Percentiles rank a stretch among this genome's conserved stretches.
phyloP scores from a whole-genome alignment of 805 yeast species.

The Suhomyces emberorum region DNA sequence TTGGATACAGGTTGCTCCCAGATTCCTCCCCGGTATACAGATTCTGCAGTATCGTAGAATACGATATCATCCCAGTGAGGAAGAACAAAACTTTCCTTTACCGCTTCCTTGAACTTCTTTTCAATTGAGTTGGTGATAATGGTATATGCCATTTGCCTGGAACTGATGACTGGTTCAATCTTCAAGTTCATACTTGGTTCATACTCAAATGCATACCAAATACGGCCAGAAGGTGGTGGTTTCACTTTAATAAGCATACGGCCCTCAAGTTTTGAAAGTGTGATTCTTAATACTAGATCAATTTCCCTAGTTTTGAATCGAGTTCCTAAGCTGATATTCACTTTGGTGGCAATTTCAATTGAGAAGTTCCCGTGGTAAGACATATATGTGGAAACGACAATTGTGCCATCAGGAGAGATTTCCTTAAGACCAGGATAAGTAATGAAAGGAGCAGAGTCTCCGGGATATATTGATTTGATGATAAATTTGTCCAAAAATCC shows the following conservation, averaged over 20 bases:
- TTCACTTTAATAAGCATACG: slow-evolving; percentile 66
- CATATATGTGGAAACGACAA: slow-evolving; percentile 58
- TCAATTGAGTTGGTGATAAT: slow-evolving; percentile 79
- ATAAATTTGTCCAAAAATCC: slow-evolving; percentile 82
- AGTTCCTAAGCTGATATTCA: slow-evolving; percentile 69
- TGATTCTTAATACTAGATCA: slow-evolving; percentile 66
- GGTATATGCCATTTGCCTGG: slow-evolving; percentile 73
- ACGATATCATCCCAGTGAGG: slow-evolving; percentile 90
- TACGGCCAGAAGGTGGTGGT: slow-evolving; percentile 85
- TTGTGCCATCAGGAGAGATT: slow-evolving; percentile 76
- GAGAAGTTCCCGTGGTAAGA: slow-evolving; percentile 74
- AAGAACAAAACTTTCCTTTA: slow-evolving; percentile 72
- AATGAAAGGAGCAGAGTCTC: slow-evolving; percentile 75
- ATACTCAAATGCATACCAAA: slow-evolving; percentile 85
- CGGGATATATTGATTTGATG: slow-evolving; percentile 69
- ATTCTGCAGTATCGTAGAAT: slow-evolving; percentile 61
- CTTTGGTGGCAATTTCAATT: slow-evolving; percentile 76
- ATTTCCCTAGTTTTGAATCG: slow-evolving; percentile 75
- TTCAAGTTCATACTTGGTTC: slow-evolving; percentile 74
- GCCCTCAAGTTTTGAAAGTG: slow-evolving; percentile 68
- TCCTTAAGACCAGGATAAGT: slow-evolving; percentile 68
- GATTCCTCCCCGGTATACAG: slow-evolving; percentile 86
- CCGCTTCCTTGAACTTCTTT: slow-evolving; percentile 71
- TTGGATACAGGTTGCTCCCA: slow-evolving; percentile 56
- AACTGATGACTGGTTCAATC: slow-evolving; percentile 88